Conservation (phyloP, 257 asterid genomes). For the Solanum ossicruentum region DNA sequence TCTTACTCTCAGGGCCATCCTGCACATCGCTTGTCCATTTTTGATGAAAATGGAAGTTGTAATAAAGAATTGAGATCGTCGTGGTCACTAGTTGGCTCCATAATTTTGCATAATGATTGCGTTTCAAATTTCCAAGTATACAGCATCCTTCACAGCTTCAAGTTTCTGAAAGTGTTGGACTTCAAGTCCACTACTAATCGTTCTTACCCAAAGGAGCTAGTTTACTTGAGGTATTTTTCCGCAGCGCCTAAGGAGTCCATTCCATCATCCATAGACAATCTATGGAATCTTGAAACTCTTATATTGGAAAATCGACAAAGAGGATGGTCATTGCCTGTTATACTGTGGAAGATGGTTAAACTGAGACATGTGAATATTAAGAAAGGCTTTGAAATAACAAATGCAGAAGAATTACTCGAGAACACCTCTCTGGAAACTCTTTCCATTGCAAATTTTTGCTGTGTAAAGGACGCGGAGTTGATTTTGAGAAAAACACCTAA, state of each 20-base stretch:
- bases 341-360: not conserved
- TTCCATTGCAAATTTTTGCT: not conserved
- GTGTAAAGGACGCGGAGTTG: not conserved
- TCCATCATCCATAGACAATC: not conserved
- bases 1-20: not conserved
- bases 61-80: not conserved
- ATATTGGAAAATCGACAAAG: not conserved
- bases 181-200: not conserved
- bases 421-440: not conserved
- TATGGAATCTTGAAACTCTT: not conserved
- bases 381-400: not conserved
- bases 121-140: not conserved
- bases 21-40: not conserved
- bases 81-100: not conserved
- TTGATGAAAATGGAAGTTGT: not conserved
- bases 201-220: not conserved
- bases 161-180: conserved; percentile 3
- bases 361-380: not conserved
- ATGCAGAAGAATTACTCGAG: not conserved
- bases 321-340: not conserved
- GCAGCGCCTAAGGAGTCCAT: not conserved
- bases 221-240: conserved; percentile 7
- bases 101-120: not conserved
- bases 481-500: not conserved
- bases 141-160: not conserved